Evolutionary conservation across 2,329 filamentous ascomycete species (phyloP).

Genomic region (Talaromyces sp.): DNA sequence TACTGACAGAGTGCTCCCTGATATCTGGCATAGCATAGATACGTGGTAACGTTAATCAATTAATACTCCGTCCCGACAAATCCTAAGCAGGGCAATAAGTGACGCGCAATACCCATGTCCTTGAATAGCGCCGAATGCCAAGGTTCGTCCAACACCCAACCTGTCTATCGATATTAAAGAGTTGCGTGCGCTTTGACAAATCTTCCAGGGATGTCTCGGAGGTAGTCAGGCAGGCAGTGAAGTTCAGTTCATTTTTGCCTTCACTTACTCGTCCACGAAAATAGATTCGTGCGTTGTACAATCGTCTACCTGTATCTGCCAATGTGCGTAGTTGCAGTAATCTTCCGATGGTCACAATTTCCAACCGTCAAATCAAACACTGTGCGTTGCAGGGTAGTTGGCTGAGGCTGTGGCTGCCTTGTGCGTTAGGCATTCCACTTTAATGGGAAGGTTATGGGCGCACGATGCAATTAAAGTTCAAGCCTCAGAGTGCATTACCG

Average conservation of each 20-base stretch:
- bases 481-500: not conserved
- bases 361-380: not conserved
- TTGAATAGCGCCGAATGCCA: not conserved
- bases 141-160: not conserved
- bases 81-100: too few species aligned
- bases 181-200: conserved; percentile 2
- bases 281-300: not conserved
- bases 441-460: not conserved
- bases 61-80: too few species aligned
- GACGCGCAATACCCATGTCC: too few species aligned
- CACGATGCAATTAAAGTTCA: conserved; percentile 1
- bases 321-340: not conserved
- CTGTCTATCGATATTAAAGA: not conserved
- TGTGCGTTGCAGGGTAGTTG: not conserved
- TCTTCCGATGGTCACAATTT: not conserved
- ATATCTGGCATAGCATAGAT: too few species aligned
- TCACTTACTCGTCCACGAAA: not conserved
- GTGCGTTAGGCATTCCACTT: not conserved
- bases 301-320: not conserved
- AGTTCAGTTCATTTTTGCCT: too few species aligned
- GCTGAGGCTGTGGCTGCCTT: not conserved
- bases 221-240: too few species aligned
- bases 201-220: not conserved
- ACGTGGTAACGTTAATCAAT: too few species aligned
- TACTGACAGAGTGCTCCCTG: too few species aligned